These are phyloP conservation scores for Zasmidium citrigriseum DNA, from an alignment of 2,329 filamentous ascomycete genomes.

Conservation along the genomic window DNA sequence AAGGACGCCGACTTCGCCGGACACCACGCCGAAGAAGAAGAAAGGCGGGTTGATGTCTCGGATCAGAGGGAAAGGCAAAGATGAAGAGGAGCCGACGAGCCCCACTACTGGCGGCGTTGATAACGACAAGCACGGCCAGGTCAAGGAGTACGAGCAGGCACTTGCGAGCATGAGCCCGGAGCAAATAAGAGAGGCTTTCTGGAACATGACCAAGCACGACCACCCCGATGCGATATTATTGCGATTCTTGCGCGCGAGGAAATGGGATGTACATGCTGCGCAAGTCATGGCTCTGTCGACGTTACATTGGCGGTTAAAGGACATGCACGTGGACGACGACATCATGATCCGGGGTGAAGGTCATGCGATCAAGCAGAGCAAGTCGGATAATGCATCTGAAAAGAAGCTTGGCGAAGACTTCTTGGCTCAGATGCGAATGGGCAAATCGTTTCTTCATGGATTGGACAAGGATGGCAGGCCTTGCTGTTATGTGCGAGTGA, in stretches of 20 bases:
- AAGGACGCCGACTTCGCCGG: neutral
- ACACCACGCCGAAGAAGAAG: conserved; percentile 54
- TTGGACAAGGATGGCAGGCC: conserved; percentile 81
- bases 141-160: conserved; percentile 80
- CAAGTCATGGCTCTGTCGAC: conserved; percentile 93
- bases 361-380: conserved; percentile 61
- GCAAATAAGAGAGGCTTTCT: conserved; percentile 76
- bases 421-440: conserved; percentile 78
- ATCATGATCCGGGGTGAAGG: conserved; percentile 78
- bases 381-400: conserved; percentile 58
- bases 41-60: conserved; percentile 74
- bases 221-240: conserved; percentile 83
- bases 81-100: conserved; percentile 56
- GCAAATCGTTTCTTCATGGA: conserved; percentile 92
- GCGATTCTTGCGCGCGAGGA: conserved; percentile 82
- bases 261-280: conserved; percentile 94
- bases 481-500: conserved; percentile 80
- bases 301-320: conserved; percentile 82
- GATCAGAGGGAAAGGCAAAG: conserved; percentile 65
- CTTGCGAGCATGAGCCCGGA: conserved; percentile 76
- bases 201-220: conserved; percentile 94
- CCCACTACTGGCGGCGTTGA: conserved; percentile 51
- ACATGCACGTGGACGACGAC: conserved; percentile 86
- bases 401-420: conserved; percentile 78
- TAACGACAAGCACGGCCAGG: conserved; percentile 90